Evolutionary conservation across 2,329 filamentous ascomycete species (phyloP).

Genomic region (Ophiostoma sp.): DNA sequence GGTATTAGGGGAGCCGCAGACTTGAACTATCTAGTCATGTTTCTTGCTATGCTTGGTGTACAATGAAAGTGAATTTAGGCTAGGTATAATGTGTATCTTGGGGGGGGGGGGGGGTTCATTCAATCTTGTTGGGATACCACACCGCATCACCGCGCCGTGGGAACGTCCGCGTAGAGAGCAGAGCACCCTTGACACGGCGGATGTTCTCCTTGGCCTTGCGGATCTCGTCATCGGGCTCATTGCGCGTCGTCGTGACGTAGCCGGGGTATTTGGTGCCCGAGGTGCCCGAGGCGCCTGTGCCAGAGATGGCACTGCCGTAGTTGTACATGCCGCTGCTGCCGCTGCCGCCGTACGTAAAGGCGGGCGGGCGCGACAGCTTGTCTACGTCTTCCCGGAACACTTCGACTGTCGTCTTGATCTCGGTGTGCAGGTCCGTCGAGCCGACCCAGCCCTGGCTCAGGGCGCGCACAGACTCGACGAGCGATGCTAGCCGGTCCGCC

Average conservation of each 20-base stretch:
- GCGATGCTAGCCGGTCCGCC: constrained; percentile 17
- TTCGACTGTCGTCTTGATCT: constrained; percentile 49
- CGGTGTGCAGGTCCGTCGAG: constrained; percentile 29
- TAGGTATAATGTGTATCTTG: neutral
- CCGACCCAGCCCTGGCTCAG: constrained; percentile 19
- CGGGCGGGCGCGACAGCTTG: constrained; percentile 39
- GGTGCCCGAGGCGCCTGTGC: constrained; percentile 32
- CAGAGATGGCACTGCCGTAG: constrained; percentile 28
- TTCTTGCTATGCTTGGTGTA: too few species aligned
- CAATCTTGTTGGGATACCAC: neutral
- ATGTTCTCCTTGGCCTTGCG: constrained; percentile 69
- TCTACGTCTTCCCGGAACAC: constrained; percentile 63
- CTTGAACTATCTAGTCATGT: too few species aligned
- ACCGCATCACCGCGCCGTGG: constrained; percentile 36
- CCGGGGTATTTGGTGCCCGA: constrained; percentile 34
- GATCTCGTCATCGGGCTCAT: constrained; percentile 64
- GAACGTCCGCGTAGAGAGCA: constrained; percentile 70
- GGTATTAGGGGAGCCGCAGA: too few species aligned
- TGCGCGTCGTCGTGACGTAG: constrained; percentile 41
- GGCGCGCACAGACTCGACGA: constrained; percentile 26
- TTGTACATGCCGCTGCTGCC: constrained; percentile 38
- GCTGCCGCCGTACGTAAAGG: constrained; percentile 35
- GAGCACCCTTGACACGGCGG: constrained; percentile 69
- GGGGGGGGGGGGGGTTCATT: neutral
- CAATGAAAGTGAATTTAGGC: neutral